Base-by-base conservation (phyloP, 225 moss, liverwort and hornwort genomes). In the Bryoerythrophyllum caledonicum region DNA sequence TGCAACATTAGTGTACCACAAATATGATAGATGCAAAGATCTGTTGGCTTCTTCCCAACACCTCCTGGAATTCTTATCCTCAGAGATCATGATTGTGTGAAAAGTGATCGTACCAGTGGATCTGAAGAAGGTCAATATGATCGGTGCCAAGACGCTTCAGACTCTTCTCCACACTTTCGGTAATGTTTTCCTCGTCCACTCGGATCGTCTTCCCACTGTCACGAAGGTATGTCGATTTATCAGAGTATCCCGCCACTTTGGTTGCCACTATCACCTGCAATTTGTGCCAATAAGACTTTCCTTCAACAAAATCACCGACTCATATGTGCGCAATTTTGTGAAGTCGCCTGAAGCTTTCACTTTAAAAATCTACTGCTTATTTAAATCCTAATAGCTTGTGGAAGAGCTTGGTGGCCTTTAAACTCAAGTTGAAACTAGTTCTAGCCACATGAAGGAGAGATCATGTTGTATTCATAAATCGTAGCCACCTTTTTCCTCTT, bases 101-200 rank as follows among this genome's bases (percentile, higher is more conserved):
- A 16, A 19, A 66, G n/a, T 9, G 26, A 73, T 56, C 78, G 24
- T 76, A 95, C 95, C 95, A 95, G 70, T 95, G 95, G 34, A 92
- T 92, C 74, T 95, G 95, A 63, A 95, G 85, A 60, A 95, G 92
- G 72, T 95, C 95, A 64, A 95, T 92, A 77, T 93, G 80, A 84
- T 93, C 93, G 4, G 79, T 80, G 43, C 86, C 90, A 53, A 96
- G 89, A 19, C 94, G 83, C 83, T 89, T 86, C 46, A 96, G 88
- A 82, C 94, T 93, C 79, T 93, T 90, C 65, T 96, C 96, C 23
- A 96, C 91, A 85, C 92, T 90, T 79, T 94, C 93, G 54, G 57
- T 92, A 40, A 96, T 90, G 26, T 96, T 90, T 73, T 91, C 85
- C 76, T 83, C 89, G 68, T 96, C 37, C 81, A 96, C 96, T 34